Evolutionary conservation across 352 stramenopile genomes (phyloP), one percentile per base, ranked within the genome.

Genomic region (Thraustochytrium sp.): DNA sequence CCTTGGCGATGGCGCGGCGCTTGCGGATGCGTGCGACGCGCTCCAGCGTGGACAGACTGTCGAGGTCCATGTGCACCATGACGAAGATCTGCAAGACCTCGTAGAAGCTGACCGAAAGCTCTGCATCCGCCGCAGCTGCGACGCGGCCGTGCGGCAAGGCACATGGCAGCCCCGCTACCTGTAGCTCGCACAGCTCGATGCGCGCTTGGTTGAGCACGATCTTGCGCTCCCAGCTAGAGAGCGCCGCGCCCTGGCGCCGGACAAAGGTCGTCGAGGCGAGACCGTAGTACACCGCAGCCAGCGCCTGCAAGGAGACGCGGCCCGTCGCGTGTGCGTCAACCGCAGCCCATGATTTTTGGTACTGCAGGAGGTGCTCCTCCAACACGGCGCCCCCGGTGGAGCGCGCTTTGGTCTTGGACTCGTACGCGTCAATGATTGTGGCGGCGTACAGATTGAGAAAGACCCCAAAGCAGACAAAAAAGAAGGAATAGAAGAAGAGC

Each of bases 371-470:
- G n/a, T 80, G 48, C 36, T 5, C 49, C 51, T 68, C 26, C 0
- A 29, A 38, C n/a, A 80, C 42, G 44, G 34, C 68, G 44, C 68
- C 26, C 21, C 40, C 5, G 18, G 31, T 63, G 1, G 68, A 75
- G 13, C 23, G 31, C 68, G 46, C 37, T 34, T 80, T 80, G 29
- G n/a, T 21, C 13, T 64, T 80, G 0, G 42, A 75, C 26, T 80
- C 68, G 51, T 64, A 76, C 2, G 42, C 36, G 64, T 85, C 54
- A 26, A 82, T n/a, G 29, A 85, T 84, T 0, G 76, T 78, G 38
- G 74, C 74, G 4, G 51, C 31, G 74, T 82, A 82, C 36, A 82
- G 55, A 38, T 82, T 82, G 1, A 74, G 18, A 51, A 82, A 82
- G 29, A 72, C 74, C 5, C 49, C 74, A 74, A 74, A 73, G 37